Conservation (phyloP, 306 rosid species). For the Senna siamea region DNA sequence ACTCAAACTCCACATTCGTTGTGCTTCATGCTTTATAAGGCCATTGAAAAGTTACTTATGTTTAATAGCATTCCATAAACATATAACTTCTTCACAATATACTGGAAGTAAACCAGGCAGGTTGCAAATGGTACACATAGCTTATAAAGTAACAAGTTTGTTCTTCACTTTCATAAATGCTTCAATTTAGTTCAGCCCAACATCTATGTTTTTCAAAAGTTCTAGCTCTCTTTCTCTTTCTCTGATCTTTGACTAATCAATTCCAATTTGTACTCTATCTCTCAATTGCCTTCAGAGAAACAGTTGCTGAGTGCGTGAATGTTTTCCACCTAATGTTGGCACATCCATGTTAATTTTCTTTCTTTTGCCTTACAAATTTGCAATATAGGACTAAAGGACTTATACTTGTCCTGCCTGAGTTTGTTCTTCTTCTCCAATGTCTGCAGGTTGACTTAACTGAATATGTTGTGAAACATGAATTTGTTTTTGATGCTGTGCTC, state of each 20-base stretch:
- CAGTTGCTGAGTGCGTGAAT: not conserved
- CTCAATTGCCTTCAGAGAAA: constrained; percentile 8
- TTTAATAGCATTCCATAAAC: not conserved
- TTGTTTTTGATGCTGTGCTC: constrained; percentile 79
- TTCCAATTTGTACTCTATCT: constrained; percentile 23
- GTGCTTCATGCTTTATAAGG: not conserved
- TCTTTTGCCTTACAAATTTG: not conserved
- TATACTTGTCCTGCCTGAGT: not conserved
- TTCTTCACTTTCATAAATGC: not conserved
- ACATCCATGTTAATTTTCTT: constrained; percentile 2
- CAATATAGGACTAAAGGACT: not conserved
- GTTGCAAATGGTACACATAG: constrained; percentile 15
- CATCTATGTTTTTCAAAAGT: constrained; percentile 16
- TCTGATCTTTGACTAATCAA: constrained; percentile 32
- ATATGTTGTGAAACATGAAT: constrained; percentile 75
- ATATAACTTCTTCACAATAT: not conserved
- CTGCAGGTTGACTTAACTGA: constrained; percentile 82
- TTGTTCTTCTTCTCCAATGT: constrained; percentile 21
- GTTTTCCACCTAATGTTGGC: constrained; percentile 28
- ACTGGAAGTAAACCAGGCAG: constrained; percentile 21
- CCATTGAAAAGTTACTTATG: not conserved
- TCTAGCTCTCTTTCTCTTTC: constrained; percentile 21
- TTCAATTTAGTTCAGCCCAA: constrained; percentile 29
- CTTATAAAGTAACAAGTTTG: not conserved
- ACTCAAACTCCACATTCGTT: constrained; percentile 9